Base-by-base conservation (phyloP, 331 rosid genomes). In the Erythrophleum ivorense region DNA sequence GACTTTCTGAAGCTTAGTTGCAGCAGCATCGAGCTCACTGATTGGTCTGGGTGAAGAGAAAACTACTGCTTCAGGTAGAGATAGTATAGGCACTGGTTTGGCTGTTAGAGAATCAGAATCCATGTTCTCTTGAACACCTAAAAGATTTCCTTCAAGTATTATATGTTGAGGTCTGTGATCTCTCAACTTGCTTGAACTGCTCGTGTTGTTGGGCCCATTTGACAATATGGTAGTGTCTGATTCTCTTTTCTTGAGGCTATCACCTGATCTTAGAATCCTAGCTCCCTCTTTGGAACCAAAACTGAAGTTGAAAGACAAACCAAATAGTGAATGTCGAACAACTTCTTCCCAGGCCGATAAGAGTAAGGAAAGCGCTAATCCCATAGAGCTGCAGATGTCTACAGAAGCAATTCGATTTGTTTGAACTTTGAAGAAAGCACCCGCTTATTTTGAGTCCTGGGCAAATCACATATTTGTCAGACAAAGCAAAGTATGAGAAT, bases 11-110 rank as follows among this genome's bases (percentile, higher is more conserved):
- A 95, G 70, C 85, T 78, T 95, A 43, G 90, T 88, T 24, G 99
- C 98, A 1, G 97, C 99, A 15, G 93, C 97, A 58, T 91, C 97
- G 40, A 95, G 98, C 88, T 95, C 94, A 63, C 73, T 80, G 4
- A 84, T 94, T 5, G 98, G 94, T 73, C 90, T 88, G 1, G 99
- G 99, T 0, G 97, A 89, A 79, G 83, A 90, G 79, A 93, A 84
- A 38, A 89, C 43, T 0, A 80, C 84, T 14, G 90, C 84, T 62
- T 89, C 90, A 81, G 99, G 96, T 11, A 95, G 73, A 79, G 90
- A 86, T 73, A 91, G 91, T 19, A 82, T 78, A 15, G 97, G 97
- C 59, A 87, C 88, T 38, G 89, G 83, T 43, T 88, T 86, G 8
- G 80, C 73, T 78, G 58, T 60, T 1, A 60, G 14, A 58, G 59